Evolutionary conservation across 2,329 filamentous ascomycete species (phyloP), one percentile per base, ranked within the genome.

Genomic region (Sclerotinia sclerotiorum): DNA sequence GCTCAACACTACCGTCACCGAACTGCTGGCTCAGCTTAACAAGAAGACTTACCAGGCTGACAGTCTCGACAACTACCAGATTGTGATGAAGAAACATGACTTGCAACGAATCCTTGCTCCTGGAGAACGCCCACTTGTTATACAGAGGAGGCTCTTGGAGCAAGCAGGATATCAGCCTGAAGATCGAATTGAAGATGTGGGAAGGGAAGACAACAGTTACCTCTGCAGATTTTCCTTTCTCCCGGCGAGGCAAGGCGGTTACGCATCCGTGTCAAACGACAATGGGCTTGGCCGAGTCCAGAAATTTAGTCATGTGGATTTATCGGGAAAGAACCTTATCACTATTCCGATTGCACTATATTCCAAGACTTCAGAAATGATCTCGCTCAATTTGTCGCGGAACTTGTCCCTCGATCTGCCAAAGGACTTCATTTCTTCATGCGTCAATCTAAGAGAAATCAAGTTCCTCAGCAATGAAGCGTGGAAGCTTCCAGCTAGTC

Each of bases 401-500:
- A 99, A 99, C 74, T 82, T 98, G 56, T 95, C 93, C 0, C 84
- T 99, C 39, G 93, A 97, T 74, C 89, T 99, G 19, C 95, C 95
- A 0, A 93, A 93, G 76, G 95, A 99, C 79, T 99, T 99, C 77
- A 94, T 99, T 67, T 93, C 97, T 78, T 91, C 92, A 39, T 99
- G 95, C 80, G 88, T 90, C 73, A 93, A 94, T 76, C 82, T 99
- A 27, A 88, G 94, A 63, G 95, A 99, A 78, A 95, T 99, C 83
- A 97, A 96, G 76, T 99, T 91, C 79, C 93, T 92, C 74, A 94
- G 93, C 77, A 98, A 98, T 75, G 95, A 99, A 78, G 92, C 94
- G 3, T 89, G 91, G 78, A 90, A 90, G 75, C 82, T 99, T 32
- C 95, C 95, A 5, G 85, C 89, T 8, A 97, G 94, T 78, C 84